phyloP scores from a whole-genome alignment of 1,284 basidiomycete species.

The Neonothopanus nambi region DNA sequence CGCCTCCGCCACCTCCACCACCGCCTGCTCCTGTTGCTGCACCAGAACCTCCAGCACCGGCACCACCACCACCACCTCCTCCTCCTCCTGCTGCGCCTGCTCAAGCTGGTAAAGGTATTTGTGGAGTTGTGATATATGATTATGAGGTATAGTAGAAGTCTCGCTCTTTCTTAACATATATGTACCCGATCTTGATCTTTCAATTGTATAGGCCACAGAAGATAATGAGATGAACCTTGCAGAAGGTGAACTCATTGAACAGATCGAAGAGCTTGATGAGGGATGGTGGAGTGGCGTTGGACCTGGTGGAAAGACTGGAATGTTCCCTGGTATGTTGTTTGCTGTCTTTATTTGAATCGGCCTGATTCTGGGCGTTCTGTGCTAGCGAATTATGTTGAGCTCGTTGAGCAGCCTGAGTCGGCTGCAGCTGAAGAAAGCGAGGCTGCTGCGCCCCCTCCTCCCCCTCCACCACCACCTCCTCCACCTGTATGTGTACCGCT shows the following conservation, averaged over 20 bases:
- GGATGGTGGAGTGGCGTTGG: constrained; percentile 85
- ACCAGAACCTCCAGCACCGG: constrained; percentile 29
- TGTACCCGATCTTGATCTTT: neutral
- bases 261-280: constrained; percentile 78
- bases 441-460: constrained; percentile 27
- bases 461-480: constrained; percentile 44
- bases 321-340: constrained; percentile 68
- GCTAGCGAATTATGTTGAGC: constrained; percentile 79
- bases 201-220: neutral
- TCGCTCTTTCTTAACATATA: neutral
- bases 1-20: constrained; percentile 34
- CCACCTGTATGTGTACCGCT: constrained; percentile 34
- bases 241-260: no score
- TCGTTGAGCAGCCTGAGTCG: constrained; percentile 47
- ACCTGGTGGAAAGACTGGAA: constrained; percentile 60
- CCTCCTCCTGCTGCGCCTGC: constrained; percentile 25
- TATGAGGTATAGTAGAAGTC: constrained; percentile 62
- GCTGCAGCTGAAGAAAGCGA: constrained; percentile 29
- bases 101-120: constrained; percentile 27
- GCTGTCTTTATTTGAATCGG: constrained; percentile 56
- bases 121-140: constrained; percentile 70
- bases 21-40: constrained; percentile 27
- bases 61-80: constrained; percentile 35
- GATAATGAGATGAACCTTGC: neutral
- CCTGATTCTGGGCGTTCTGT: neutral